Base-by-base conservation (phyloP, 495 filamentous ascomycete species). In the Elasticomyces elasticus region DNA sequence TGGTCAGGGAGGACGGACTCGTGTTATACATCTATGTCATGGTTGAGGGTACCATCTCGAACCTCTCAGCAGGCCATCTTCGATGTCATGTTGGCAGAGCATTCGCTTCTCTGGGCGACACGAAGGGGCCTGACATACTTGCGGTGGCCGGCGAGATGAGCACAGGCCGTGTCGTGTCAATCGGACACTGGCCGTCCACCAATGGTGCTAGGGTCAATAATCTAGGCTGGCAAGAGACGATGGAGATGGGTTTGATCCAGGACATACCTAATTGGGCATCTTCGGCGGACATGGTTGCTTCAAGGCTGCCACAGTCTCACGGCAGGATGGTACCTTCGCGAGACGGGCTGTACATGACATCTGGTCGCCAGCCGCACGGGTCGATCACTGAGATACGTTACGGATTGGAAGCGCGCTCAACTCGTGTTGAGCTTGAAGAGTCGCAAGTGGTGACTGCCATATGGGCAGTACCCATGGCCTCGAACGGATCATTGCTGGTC, bases 201-300 rank as follows among this genome's bases (percentile, higher is more conserved):
- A 47, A 66, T 74, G 37, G 66, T 72, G 33, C 73, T 74, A 20
- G 69, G 73, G 59, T 74, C 68, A 31, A 27, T 6, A 26, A 52
- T 15, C 41, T 59, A n/a, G 46, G 33, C 37, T 47, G 57, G 42
- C 17, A 5, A n/a, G 61, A 66, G 64, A 64, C 46, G 44, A 60
- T 72, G 38, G 55, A 72, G 22, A 72, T 78, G 35, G 67, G 67
- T 6, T 66, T 78, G 47, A 61, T 79, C 26, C 76, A 81, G 49
- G 73, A 72, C n/a, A 79, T 87, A 40, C 76, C 82, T 27, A 95
- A 89, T 63, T 95, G 89, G 90, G 79, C 87, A 0, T 89, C 92
- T 0, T 76, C 83, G 22, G 76, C 79, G 19, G 89, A 96, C 65
- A 78, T 62, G 51, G 33, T 52, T 3, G 37, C 86, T 11, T 25